Evolutionary conservation across 495 filamentous ascomycete genomes (phyloP).

Genomic region (Annulohypoxylon stygium): DNA sequence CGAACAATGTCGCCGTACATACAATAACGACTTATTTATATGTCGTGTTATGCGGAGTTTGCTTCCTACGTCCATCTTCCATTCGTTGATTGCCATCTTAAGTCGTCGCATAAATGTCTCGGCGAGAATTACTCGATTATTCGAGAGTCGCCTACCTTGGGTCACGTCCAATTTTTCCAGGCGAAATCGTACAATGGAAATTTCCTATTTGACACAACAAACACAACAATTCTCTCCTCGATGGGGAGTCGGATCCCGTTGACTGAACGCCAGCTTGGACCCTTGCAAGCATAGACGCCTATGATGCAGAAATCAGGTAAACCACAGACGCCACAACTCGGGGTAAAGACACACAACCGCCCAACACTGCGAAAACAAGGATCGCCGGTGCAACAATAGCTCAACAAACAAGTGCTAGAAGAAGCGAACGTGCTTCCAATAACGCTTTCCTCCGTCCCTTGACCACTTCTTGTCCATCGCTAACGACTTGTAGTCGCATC

Average conservation of each 20-base stretch:
- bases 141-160: constrained; percentile 18
- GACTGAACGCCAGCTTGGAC: constrained; percentile 21
- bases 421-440: constrained; percentile 25
- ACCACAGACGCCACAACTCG: constrained; percentile 10
- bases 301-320: constrained; percentile 17
- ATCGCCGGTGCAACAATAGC: background rate
- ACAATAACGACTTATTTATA: constrained; percentile 37
- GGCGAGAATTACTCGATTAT: constrained; percentile 35
- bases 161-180: constrained; percentile 28
- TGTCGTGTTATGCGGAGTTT: constrained; percentile 29
- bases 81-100: constrained; percentile 31
- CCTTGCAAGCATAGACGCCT: constrained; percentile 26
- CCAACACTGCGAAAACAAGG: background rate
- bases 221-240: constrained; percentile 25
- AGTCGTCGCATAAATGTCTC: constrained; percentile 41
- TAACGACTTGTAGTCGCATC: constrained; percentile 35
- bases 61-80: constrained; percentile 26
- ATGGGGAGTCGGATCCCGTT: constrained; percentile 22
- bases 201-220: constrained; percentile 33
- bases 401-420: constrained; percentile 21
- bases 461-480: constrained; percentile 21
- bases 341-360: constrained; percentile 20
- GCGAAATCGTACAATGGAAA: constrained; percentile 6
- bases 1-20: constrained; percentile 21
- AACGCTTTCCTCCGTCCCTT: constrained; percentile 28